These are phyloP conservation scores for Penicillium griseofulvum DNA, from an alignment of 2,329 filamentous ascomycete species.

Conservation along the genomic window DNA sequence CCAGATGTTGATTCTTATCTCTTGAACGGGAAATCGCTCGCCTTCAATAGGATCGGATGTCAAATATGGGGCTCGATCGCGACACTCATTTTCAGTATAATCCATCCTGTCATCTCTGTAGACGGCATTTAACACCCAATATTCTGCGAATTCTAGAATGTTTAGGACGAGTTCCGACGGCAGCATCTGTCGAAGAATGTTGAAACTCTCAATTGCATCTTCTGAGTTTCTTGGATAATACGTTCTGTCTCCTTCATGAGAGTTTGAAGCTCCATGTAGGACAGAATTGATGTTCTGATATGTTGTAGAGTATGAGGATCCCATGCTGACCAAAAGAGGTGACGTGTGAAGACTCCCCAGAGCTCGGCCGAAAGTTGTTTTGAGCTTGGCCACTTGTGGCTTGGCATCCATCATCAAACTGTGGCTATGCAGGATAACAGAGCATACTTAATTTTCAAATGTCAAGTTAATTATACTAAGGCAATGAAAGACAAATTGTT, in stretches of 20 bases:
- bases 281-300: neutral
- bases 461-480: too few relatives aligned
- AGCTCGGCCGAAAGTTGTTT: neutral
- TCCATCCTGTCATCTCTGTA: neutral
- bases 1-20: constrained; percentile 9
- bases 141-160: constrained; percentile 6
- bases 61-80: constrained; percentile 6
- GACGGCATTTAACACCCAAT: constrained; percentile 4
- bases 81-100: neutral
- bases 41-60: constrained; percentile 6
- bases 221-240: constrained; percentile 6
- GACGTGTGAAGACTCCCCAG: neutral
- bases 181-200: constrained; percentile 6
- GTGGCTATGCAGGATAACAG: neutral
- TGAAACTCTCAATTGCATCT: constrained; percentile 1
- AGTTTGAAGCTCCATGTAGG: neutral
- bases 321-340: neutral
- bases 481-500: neutral
- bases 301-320: neutral
- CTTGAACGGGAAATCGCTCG: constrained; percentile 1
- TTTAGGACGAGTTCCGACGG: constrained; percentile 8
- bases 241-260: neutral
- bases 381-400: neutral
- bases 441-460: neutral
- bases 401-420: neutral